Evolutionary conservation across 306 rosid species (phyloP), one percentile per base, ranked within the genome.

Genomic region (Morella rubra): DNA sequence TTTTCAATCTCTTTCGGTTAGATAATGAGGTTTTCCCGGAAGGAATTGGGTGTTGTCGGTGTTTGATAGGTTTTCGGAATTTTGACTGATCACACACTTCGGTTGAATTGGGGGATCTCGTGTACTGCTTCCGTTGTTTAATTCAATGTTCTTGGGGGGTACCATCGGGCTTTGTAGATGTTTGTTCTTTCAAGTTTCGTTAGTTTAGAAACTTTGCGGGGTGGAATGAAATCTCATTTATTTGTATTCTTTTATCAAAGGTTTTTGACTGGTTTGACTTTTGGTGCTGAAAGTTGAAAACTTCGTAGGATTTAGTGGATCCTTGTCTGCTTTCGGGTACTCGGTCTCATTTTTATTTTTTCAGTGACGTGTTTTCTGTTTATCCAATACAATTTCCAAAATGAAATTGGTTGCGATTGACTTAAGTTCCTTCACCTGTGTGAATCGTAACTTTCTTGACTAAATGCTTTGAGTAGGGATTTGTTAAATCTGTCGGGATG

Each of bases 261-360:
- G 71, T 8, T 65, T 65, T 65, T 65, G 71, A 65, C 71, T 18
- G 69, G n/a, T 42, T 65, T 44, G 71, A 65, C 16, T 7, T 65
- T 65, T 65, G 50, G 27, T 24, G 50, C 11, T 65, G 71, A 65
- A 65, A 42, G 49, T 42, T 71, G 62, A 41, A 72, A 64, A 5
- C 7, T 14, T 45, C 16, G 73, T 55, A 70, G 74, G 59, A 47
- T 61, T 74, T 22, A 19, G 37, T 64, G 45, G 40, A 46, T 70
- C 44, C 54, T 62, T 55, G 49, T 10, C 46, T 78, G 10, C 6
- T 3, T 77, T 58, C 69, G 45, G 74, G 32, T 73, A 60, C 45
- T 27, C 20, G 41, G n/a, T 14, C 66, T 59, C 42, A 11, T 24
- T 18, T 59, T 12, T 59, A 22, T 40, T 15, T 27, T 27, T 27